phyloP scores from a whole-genome alignment of 352 stramenopile genomes.

The Globisporangium recalcitrans region DNA sequence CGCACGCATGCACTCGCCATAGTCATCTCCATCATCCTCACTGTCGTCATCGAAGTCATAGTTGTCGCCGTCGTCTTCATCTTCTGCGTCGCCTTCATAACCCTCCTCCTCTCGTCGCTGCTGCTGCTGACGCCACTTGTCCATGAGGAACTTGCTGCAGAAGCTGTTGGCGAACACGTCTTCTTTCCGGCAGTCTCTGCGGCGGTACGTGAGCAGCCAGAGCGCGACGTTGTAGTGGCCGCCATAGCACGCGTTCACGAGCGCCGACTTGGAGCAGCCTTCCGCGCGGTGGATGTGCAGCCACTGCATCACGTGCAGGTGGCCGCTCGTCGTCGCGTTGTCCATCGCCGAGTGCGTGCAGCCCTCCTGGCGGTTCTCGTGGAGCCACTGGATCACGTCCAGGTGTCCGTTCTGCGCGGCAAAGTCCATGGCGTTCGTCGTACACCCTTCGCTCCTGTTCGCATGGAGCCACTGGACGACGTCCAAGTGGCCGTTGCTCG shows the following conservation, averaged over 20 bases:
- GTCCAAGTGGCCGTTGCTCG: conserved; percentile 22
- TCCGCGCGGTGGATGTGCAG: conserved; percentile 48
- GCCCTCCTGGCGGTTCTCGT: conserved; percentile 27
- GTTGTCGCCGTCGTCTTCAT: neutral
- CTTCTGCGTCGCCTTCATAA: neutral
- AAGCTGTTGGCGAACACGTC: conserved; percentile 10
- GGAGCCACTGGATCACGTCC: conserved; percentile 29
- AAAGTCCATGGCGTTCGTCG: conserved; percentile 24
- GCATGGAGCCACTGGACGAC: conserved; percentile 33
- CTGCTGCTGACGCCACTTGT: conserved; percentile 11
- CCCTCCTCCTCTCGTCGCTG: neutral
- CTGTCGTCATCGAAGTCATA: neutral
- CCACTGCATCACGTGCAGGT: conserved; percentile 37
- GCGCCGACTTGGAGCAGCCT: conserved; percentile 63
- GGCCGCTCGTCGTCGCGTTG: conserved; percentile 33
- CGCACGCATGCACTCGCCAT: neutral
- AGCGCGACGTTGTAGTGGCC: conserved; percentile 47
- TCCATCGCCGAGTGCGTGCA: conserved; percentile 37
- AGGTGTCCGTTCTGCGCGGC: conserved; percentile 28
- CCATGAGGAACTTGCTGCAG: conserved; percentile 6
- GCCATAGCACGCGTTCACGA: conserved; percentile 54
- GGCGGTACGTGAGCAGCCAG: conserved; percentile 36
- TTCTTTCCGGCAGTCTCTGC: conserved; percentile 11
- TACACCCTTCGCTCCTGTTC: conserved; percentile 26
- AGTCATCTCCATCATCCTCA: neutral